Evolutionary conservation across 768 basidiomycete genomes (phyloP), one percentile per base, ranked within the genome.

Genomic region (Lyophyllum decastes): DNA sequence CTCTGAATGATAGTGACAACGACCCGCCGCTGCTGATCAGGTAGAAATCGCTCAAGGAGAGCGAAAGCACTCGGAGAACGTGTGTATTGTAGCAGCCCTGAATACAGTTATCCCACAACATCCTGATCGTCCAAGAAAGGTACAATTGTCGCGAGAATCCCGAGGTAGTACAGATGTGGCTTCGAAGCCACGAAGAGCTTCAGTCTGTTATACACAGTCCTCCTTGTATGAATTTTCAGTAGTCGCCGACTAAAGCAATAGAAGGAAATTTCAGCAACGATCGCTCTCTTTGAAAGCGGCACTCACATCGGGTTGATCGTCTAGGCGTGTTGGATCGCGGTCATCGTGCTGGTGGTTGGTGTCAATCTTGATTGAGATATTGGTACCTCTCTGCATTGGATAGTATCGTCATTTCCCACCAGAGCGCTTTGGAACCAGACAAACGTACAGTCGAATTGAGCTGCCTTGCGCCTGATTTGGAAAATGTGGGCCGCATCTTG

Each of bases 331-430:
- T 41, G 57, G 61, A 50, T 84, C 83, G 33, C 69, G 76, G n/a
- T n/a, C n/a, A 47, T 72, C 66, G 47, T 73, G 76, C 55, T 86
- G 85, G 26, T 83, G 77, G 40, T 76, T 84, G 8, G 85, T 86
- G 65, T 87, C 82, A 55, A 87, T 82, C 70, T 84, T 83, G 72
- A 88, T 86, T 33, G 85, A 82, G 61, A 87, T 83, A 59, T 81
- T 81, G 49, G 79, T 77, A 45, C 77, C 76, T 61, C 68, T 72
- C 76, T 80, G 52, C 33, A 33, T 49, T 38, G 52, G 6, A 40
- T 55, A 25, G 27, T 21, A 55, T 57, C 30, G 60, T 51, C 22
- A 49, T 35, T 43, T 19, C 21, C 27, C 47, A 19, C 40, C 40
- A 45, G n/a, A 16, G 16, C 26, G 41, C 46, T 17, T 16, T 35